Evolutionary conservation across 148 eudicot species (phyloP).

Genomic region (Spergularia bocconei): DNA sequence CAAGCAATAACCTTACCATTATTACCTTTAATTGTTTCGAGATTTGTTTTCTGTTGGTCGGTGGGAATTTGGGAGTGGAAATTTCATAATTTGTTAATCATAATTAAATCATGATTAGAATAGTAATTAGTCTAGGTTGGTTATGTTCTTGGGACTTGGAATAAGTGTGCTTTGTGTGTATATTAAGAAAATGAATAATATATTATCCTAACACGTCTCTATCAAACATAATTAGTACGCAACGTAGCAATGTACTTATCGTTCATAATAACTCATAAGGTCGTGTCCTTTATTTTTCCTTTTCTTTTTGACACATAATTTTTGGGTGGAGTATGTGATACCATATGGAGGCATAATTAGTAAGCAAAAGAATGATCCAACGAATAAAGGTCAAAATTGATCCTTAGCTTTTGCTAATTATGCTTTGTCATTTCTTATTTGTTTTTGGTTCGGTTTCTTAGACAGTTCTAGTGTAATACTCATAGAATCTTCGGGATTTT

Average conservation of each 20-base stretch:
- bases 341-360: too few species aligned
- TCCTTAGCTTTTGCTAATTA: neutral
- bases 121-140: too few species aligned
- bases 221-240: neutral
- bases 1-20: too few species aligned
- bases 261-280: too few species aligned
- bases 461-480: too few species aligned
- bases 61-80: neutral
- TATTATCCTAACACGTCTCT: neutral
- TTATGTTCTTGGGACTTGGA: neutral
- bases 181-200: neutral
- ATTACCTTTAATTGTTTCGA: neutral
- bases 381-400: constrained; percentile 4
- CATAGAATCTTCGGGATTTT: too few species aligned
- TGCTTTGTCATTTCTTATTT: neutral
- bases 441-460: too few species aligned
- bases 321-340: neutral
- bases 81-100: neutral
- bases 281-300: too few species aligned
- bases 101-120: neutral
- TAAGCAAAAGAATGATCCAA: constrained; percentile 15
- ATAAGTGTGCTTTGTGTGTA: constrained; percentile 3
- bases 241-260: too few species aligned
- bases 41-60: constrained; percentile 6
- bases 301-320: neutral